Base-by-base conservation (phyloP, 2,329 filamentous ascomycete genomes). In the Alternaria solani region DNA sequence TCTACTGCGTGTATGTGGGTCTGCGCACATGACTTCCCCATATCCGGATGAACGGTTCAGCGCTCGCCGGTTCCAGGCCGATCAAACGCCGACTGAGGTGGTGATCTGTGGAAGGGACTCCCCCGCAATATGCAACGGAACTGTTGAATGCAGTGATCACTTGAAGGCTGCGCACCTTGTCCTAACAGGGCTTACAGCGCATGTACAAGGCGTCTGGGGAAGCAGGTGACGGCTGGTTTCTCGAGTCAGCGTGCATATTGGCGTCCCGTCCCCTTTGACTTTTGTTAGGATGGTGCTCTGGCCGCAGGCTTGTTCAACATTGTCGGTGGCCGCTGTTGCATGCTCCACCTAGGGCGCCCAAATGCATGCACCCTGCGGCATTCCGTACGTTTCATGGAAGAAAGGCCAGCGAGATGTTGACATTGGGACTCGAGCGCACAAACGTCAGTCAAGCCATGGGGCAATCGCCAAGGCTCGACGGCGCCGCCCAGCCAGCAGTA, bases 61-160 rank as follows among this genome's bases (percentile, higher is more conserved):
- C 38, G 41, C 38, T 53, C 47, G 49, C 58, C 53, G 48, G 58
- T 49, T 43, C 47, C 42, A 61, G 53, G 32, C 44, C 25, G 39
- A 20, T 47, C 26, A 32, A 25, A 47, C 20, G 12, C n/a, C 34
- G 20, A 38, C 20, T 34, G 46, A 23, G 43, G 1, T 30, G 9
- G 8, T 30, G 28, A 30, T 55, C 18, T 41, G 14, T 20, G 23
- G 38, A 26, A 28, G 34, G 20, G 16, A 36, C 28, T 34, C 41
- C 52, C 60, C 60, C 57, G 48, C 52, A 61, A 43, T 51, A 49
- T 55, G 57, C 57, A 53, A 43, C 36, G 42, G 55, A 34, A 36
- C 56, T 23, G 46, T 53, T 54, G 25, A 38, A 32, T 44, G 57
- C 52, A 61, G 52, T 57, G 25, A 55, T 49, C 25, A 30, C 39